A percentile compares a stretch with the other conserved stretches of the same genome.
These are phyloP conservation scores for Pythium dissotocum DNA, from an alignment of 352 stramenopile genomes.

Conservation along the genomic window DNA sequence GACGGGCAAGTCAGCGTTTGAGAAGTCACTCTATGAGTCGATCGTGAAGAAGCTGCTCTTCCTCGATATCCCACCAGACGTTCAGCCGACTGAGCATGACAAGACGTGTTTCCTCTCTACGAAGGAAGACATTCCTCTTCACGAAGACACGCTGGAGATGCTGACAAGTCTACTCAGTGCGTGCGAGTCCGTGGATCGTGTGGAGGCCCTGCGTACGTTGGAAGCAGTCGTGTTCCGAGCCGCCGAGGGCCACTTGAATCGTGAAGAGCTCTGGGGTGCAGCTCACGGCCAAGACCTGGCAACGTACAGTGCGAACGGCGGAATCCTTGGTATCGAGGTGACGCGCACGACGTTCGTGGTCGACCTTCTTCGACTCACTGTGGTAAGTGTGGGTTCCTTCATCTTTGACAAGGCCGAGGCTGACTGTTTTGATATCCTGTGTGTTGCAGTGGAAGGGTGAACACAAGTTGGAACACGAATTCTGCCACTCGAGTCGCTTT, in stretches of 20 bases:
- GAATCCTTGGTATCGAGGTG: constrained; percentile 71
- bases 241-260: constrained; percentile 71
- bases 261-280: constrained; percentile 68
- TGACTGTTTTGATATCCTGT: constrained; percentile 9
- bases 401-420: constrained; percentile 3
- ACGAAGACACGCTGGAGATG: constrained; percentile 67
- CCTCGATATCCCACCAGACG: constrained; percentile 75
- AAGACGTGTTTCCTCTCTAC: constrained; percentile 82
- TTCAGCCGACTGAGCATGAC: constrained; percentile 86
- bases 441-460: constrained; percentile 48
- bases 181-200: constrained; percentile 57
- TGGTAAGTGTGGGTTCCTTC: constrained; percentile 35
- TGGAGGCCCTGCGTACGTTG: constrained; percentile 73
- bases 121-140: constrained; percentile 80
- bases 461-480: constrained; percentile 68
- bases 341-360: constrained; percentile 54
- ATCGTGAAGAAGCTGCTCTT: constrained; percentile 86
- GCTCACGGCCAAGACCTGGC: constrained; percentile 50
- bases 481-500: constrained; percentile 77
- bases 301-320: constrained; percentile 56
- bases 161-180: constrained; percentile 60
- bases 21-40: constrained; percentile 76
- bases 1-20: constrained; percentile 63
- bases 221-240: constrained; percentile 80
- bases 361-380: constrained; percentile 58